These are phyloP conservation scores for Rhizodiscina lignyota DNA, from an alignment of 495 filamentous ascomycete species.

Conservation along the genomic window DNA sequence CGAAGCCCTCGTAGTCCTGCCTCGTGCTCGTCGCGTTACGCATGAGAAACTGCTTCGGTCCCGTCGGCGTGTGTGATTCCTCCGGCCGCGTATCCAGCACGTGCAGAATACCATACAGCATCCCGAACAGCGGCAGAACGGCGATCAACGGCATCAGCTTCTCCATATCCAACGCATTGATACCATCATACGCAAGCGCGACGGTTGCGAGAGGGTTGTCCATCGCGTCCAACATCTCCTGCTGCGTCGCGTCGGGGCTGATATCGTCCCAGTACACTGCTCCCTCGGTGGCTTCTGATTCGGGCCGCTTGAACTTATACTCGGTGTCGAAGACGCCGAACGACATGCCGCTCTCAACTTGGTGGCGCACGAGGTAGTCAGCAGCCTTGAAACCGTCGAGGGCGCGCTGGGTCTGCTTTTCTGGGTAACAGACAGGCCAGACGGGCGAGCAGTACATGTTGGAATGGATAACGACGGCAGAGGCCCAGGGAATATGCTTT, in stretches of 20 bases:
- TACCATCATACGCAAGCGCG: constrained; percentile 22
- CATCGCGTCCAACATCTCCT: constrained; percentile 29
- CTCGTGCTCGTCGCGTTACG: constrained; percentile 24
- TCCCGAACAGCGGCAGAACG: constrained; percentile 17
- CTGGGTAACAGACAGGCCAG: constrained; percentile 19
- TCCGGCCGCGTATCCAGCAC: constrained; percentile 11
- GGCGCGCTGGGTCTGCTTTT: constrained; percentile 9
- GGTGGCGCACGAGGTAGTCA: constrained; percentile 15
- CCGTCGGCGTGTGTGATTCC: constrained; percentile 13
- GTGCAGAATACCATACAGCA: constrained; percentile 10
- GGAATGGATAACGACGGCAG: constrained; percentile 21
- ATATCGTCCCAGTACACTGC: constrained; percentile 25
- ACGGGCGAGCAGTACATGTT: constrained; percentile 23
- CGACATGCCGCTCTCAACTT: constrained; percentile 24
- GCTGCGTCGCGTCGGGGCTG: constrained; percentile 18
- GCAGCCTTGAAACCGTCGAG: constrained; percentile 7
- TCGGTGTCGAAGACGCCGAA: constrained; percentile 30
- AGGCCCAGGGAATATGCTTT: constrained; percentile 22
- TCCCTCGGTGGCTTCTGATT: constrained; percentile 22
- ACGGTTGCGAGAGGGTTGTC: constrained; percentile 29
- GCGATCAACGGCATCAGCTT: constrained; percentile 15
- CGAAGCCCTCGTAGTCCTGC: constrained; percentile 16
- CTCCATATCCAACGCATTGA: constrained; percentile 16
- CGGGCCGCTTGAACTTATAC: constrained; percentile 26
- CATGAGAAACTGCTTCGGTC: constrained; percentile 18